A percentile compares a stretch with the other conserved stretches of the same genome.
Conservation (phyloP, 2,329 filamentous ascomycete species). For the Nannizziopsis barbatae region DNA sequence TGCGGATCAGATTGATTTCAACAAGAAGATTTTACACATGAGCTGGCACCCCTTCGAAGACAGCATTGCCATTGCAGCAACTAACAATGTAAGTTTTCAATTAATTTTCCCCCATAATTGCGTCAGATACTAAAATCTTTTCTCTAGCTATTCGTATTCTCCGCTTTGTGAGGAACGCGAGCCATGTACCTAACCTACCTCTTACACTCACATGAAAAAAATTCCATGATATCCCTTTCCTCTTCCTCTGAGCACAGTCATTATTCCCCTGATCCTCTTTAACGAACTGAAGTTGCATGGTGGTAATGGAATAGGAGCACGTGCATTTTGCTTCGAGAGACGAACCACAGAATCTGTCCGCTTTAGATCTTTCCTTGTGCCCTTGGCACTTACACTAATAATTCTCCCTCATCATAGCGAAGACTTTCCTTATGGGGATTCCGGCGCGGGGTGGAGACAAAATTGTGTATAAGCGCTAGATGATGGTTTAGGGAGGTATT, state of each 20-base stretch:
- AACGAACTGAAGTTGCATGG: constrained; percentile 4
- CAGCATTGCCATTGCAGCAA: constrained; percentile 97
- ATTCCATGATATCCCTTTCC: constrained; percentile 5
- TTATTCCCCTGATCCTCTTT: background rate
- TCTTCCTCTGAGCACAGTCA: background rate
- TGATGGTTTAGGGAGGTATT: background rate
- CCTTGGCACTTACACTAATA: background rate
- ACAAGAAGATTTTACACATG: constrained; percentile 99
- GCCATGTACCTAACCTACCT: constrained; percentile 4
- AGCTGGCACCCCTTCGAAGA: constrained; percentile 99
- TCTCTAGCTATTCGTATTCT: constrained; percentile 62
- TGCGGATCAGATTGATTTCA: constrained; percentile 98
- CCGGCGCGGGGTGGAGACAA: background rate
- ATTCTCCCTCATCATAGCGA: background rate
- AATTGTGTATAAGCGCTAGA: constrained; percentile 4
- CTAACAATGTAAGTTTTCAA: constrained; percentile 76
- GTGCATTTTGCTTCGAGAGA: constrained; percentile 5
- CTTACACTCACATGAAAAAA: background rate
- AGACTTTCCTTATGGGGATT: too few species aligned
- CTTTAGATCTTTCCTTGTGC: background rate
- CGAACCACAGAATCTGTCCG: background rate
- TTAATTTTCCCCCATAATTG: background rate
- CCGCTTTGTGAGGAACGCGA: constrained; percentile 49
- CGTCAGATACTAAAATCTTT: constrained; percentile 14
- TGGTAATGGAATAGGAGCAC: constrained; percentile 1